Base-by-base conservation (phyloP, 768 basidiomycete genomes). In the Sporobolomyces pararoseus region DNA sequence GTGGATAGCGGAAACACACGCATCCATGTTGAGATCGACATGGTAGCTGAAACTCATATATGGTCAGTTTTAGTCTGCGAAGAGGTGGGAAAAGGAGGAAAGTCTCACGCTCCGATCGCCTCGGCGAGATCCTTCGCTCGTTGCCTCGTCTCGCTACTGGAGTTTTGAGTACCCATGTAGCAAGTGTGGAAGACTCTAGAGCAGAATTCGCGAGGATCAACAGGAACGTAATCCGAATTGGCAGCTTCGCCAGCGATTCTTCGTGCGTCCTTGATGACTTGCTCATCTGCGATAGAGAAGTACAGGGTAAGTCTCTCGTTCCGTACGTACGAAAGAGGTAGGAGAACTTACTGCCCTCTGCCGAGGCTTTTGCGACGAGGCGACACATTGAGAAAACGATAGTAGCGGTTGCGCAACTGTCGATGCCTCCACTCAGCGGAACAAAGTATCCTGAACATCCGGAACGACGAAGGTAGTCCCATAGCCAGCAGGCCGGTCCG, bases 91-190 rank as follows among this genome's bases (percentile, higher is more conserved):
- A 34, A 31, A 5, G 7, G 23, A 19, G 7, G 10, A 27, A 21
- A 13, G 4, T 67, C 82, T 61, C 72, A 91, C 94, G 90, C 89
- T 77, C 95, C 95, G 63, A 99, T 94, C 0, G 91, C 89, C 46
- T 87, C 84, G 9, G 90, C 86, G 5, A 99, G 84, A 51, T 89
- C 86, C 78, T 90, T 94, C 1, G 96, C 96, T 39, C 96, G 83
- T 70, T 83, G 81, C 16, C 91, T 82, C 10, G 96, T 98, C 75
- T 96, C 96, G 0, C 79, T 79, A 68, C 88, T 91, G 10, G 95
- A 97, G 78, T 98, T 94, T 79, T 93, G 90, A 0, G 96, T 99
- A 7, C 95, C 95, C 96, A 99, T 98, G 80, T 95, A 99, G 80
- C 92, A 96, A 0, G 94, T 95, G 79, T 98, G 94, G 82, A 99